These are phyloP conservation scores for Elaeis guineensis DNA, from an alignment of 176 grass and related monocot genomes.

Conservation along the genomic window DNA sequence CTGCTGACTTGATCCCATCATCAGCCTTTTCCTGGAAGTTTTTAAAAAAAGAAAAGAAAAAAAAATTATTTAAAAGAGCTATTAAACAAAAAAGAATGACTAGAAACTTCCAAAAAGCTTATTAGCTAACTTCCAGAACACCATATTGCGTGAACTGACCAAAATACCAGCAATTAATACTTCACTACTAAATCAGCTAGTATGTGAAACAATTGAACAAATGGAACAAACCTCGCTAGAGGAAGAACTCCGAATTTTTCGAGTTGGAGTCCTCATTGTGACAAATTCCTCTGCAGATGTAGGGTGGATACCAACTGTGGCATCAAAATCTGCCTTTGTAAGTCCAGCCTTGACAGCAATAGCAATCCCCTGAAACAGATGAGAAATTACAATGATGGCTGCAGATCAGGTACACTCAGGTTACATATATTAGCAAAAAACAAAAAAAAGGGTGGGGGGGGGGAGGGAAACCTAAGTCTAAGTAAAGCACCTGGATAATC, in stretches of 20 bases:
- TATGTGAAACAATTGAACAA: too few relatives aligned
- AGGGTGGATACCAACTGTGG: conserved; percentile 77
- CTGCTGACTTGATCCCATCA: conserved; percentile 37
- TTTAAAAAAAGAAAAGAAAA: neutral
- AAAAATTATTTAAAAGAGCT: conserved; percentile 3
- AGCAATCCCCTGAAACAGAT: conserved; percentile 58
- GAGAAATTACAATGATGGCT: too few relatives aligned
- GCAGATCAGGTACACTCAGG: too few relatives aligned
- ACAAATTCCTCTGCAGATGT: conserved; percentile 88
- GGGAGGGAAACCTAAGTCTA: neutral
- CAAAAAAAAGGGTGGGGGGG: too few relatives aligned
- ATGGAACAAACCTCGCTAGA: conserved; percentile 36
- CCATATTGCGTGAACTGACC: too few relatives aligned
- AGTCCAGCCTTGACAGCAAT: conserved; percentile 91
- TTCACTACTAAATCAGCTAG: too few relatives aligned
- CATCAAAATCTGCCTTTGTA: conserved; percentile 88
- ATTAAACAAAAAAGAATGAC: too few relatives aligned
- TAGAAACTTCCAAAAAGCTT: too few relatives aligned
- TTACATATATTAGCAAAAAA: too few relatives aligned
- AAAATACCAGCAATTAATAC: too few relatives aligned
- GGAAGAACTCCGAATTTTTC: conserved; percentile 45
- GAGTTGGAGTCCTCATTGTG: conserved; percentile 70
- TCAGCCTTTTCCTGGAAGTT: conserved; percentile 53
- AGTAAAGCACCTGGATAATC: conserved; percentile 68
- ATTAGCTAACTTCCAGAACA: too few relatives aligned